These are phyloP conservation scores for Entonaema liquescens DNA, from an alignment of 495 filamentous ascomycete genomes.

Conservation along the genomic window DNA sequence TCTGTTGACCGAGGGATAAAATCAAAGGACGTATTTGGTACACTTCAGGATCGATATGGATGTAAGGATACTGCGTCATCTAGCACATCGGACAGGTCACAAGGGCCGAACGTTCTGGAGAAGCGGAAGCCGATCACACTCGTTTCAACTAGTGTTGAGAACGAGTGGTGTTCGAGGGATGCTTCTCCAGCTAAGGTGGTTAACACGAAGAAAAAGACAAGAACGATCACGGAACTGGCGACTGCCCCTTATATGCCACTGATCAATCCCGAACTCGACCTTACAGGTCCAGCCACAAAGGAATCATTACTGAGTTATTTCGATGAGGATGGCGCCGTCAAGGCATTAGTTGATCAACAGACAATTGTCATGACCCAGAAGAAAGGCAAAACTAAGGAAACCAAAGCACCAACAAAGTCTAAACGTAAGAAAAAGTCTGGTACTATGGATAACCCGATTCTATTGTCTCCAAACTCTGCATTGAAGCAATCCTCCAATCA, in stretches of 20 bases:
- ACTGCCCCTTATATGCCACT: constrained; percentile 73
- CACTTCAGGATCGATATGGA: constrained; percentile 46
- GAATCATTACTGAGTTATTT: constrained; percentile 49
- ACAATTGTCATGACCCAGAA: constrained; percentile 47
- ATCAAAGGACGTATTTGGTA: constrained; percentile 46
- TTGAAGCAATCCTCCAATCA: constrained; percentile 72
- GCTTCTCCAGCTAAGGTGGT: constrained; percentile 60
- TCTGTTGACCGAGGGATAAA: constrained; percentile 14
- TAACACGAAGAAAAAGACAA: constrained; percentile 71
- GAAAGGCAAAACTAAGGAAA: constrained; percentile 44
- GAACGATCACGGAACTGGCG: constrained; percentile 85
- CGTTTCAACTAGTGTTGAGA: constrained; percentile 44
- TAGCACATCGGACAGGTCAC: background rate
- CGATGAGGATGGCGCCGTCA: constrained; percentile 43
- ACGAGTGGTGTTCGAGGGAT: constrained; percentile 24
- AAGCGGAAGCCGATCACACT: constrained; percentile 64
- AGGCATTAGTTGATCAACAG: constrained; percentile 45
- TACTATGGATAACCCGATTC: constrained; percentile 54
- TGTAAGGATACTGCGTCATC: constrained; percentile 29
- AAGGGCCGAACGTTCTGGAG: constrained; percentile 44
- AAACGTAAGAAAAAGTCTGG: constrained; percentile 57
- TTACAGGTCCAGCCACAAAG: constrained; percentile 38
- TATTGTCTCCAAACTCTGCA: constrained; percentile 80
- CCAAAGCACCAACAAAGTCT: constrained; percentile 44
- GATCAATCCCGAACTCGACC: constrained; percentile 43